Evolutionary conservation across 768 basidiomycete genomes (phyloP).

Genomic region (Stropharia rugosoannulata): DNA sequence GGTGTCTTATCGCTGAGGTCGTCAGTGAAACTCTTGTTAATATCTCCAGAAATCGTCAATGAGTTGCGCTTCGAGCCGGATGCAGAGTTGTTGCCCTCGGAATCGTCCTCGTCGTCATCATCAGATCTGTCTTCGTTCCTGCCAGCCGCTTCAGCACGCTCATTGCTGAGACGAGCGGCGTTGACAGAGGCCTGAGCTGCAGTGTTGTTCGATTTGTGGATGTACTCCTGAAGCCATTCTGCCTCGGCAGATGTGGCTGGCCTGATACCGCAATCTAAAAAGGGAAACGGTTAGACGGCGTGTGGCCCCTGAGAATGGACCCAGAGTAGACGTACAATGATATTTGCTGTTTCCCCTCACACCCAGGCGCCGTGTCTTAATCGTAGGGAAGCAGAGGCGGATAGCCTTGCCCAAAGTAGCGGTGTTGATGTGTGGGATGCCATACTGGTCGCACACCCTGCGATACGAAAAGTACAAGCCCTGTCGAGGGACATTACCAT

Average conservation of each 20-base stretch:
- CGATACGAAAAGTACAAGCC: slow-evolving; percentile 94
- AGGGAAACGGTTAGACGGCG: slow-evolving; percentile 12
- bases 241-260: slow-evolving; percentile 90
- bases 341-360: slow-evolving; percentile 96
- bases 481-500: slow-evolving; percentile 92
- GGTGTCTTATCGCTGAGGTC: slow-evolving; percentile 86
- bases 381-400: slow-evolving; percentile 88
- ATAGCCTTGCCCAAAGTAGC: slow-evolving; percentile 96
- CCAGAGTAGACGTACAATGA: slow-evolving; percentile 62
- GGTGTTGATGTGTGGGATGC: slow-evolving; percentile 92
- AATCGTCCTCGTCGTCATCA: slow-evolving; percentile 87
- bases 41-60: slow-evolving; percentile 60
- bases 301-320: slow-evolving; percentile 25
- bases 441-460: slow-evolving; percentile 88
- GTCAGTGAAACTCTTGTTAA: slow-evolving; percentile 57
- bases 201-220: slow-evolving; percentile 87
- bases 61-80: slow-evolving; percentile 73
- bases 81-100: slow-evolving; percentile 66
- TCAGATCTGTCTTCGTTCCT: slow-evolving; percentile 73
- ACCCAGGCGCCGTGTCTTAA: slow-evolving; percentile 92
- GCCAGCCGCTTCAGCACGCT: slow-evolving; percentile 58
- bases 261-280: slow-evolving; percentile 85
- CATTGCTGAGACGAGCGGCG: slow-evolving; percentile 70
- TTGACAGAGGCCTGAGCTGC: slow-evolving; percentile 76
- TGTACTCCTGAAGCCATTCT: slow-evolving; percentile 90